phyloP scores from a whole-genome alignment of 495 filamentous ascomycete species.

The Aspergillus bridgeri region DNA sequence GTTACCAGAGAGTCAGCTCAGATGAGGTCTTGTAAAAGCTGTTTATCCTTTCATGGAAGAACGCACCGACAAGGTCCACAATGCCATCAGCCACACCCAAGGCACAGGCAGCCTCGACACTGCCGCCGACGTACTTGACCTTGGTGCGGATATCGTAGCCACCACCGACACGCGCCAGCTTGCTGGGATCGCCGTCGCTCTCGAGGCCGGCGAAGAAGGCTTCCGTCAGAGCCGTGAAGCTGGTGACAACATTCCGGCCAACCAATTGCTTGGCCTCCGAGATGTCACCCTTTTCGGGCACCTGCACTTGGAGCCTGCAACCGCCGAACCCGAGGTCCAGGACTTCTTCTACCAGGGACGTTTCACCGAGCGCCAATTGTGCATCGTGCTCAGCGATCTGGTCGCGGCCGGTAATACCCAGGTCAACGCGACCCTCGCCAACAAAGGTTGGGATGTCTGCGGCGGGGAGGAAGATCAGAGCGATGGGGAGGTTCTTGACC shows the following conservation, averaged over 20 bases:
- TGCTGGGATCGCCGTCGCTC: constrained; percentile 30
- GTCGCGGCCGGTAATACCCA: constrained; percentile 92
- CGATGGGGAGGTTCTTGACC: constrained; percentile 91
- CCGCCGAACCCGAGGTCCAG: constrained; percentile 86
- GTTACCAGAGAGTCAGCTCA: neutral
- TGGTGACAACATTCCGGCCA: constrained; percentile 93
- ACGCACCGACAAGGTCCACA: constrained; percentile 88
- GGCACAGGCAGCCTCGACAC: constrained; percentile 94
- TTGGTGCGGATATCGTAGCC: constrained; percentile 46
- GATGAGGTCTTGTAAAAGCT: neutral
- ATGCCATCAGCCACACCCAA: constrained; percentile 95
- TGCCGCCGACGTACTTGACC: constrained; percentile 90
- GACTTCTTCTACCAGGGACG: constrained; percentile 73
- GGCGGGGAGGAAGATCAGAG: constrained; percentile 94
- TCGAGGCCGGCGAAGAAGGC: constrained; percentile 82
- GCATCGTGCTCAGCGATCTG: constrained; percentile 90
- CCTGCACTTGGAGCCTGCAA: constrained; percentile 94
- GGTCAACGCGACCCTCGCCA: constrained; percentile 86
- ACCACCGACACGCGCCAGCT: constrained; percentile 12
- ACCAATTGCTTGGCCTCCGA: constrained; percentile 68
- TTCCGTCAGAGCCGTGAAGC: constrained; percentile 78
- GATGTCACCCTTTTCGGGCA: constrained; percentile 78
- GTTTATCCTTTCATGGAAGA: neutral
- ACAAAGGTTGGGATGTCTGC: constrained; percentile 97
- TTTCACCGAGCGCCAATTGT: constrained; percentile 50